A percentile compares a stretch with the other conserved stretches of the same genome.
Conservation (phyloP, 1,139 yeast species). For the Blastobotrys serpentis region DNA sequence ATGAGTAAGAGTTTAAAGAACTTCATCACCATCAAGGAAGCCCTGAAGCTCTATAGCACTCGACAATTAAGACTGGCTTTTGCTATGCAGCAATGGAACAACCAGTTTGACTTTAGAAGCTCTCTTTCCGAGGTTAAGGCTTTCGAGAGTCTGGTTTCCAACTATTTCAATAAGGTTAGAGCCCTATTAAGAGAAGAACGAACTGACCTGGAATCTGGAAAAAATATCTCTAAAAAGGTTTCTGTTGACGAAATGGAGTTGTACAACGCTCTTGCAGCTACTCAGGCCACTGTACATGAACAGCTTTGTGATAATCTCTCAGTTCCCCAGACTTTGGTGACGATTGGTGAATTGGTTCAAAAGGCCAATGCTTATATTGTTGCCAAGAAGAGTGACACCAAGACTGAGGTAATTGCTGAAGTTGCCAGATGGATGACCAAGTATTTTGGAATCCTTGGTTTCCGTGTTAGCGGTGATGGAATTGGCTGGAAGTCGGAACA, state of each 20-base stretch:
- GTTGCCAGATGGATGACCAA: conserved; percentile 69
- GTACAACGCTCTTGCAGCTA: conserved; percentile 48
- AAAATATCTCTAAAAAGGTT: conserved; percentile 59
- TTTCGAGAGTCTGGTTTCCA: conserved; percentile 68
- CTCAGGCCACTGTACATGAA: conserved; percentile 65
- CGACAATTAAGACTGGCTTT: conserved; percentile 89
- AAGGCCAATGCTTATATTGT: conserved; percentile 70
- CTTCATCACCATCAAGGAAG: conserved; percentile 92
- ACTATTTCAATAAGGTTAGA: conserved; percentile 79
- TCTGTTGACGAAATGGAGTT: conserved; percentile 57
- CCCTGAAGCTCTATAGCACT: conserved; percentile 64
- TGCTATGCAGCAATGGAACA: conserved; percentile 90
- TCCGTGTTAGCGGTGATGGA: conserved; percentile 62
- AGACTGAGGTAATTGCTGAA: conserved; percentile 64
- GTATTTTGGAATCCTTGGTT: conserved; percentile 71
- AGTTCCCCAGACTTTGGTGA: conserved; percentile 70
- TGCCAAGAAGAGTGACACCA: conserved; percentile 50
- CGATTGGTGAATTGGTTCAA: conserved; percentile 65
- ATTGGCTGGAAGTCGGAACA: conserved; percentile 66
- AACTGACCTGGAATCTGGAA: conserved; percentile 49
- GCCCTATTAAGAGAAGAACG: conserved; percentile 64
- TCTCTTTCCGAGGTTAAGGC: conserved; percentile 74
- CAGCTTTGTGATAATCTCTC: conserved; percentile 88
- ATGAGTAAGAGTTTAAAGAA: conserved; percentile 95
- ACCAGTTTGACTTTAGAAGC: conserved; percentile 87